phyloP scores from a whole-genome alignment of 371 early-diverging fungal genomes.

The Blakeslea trispora region DNA sequence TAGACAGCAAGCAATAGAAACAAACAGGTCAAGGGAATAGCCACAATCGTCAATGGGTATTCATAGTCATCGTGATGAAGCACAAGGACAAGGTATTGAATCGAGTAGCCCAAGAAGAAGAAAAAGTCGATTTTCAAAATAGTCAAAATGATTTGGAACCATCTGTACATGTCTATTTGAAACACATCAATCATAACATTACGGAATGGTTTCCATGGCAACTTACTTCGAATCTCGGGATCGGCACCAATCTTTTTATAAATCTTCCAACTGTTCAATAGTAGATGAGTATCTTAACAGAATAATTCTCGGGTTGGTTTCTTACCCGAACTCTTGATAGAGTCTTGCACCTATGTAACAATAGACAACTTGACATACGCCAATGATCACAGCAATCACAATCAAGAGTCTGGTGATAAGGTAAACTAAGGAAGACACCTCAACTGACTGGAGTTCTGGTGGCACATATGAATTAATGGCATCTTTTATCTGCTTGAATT shows the following conservation, averaged over 20 bases:
- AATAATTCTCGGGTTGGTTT: too few species aligned
- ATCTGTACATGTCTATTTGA: conserved; percentile 78
- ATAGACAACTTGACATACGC: conserved; percentile 44
- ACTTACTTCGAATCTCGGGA: conserved; percentile 71
- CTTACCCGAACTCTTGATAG: conserved; percentile 83
- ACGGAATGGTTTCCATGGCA: not conserved
- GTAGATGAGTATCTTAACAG: not conserved
- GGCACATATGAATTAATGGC: conserved; percentile 6
- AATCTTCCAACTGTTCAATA: conserved; percentile 23
- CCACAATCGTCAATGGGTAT: conserved; percentile 81
- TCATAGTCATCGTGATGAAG: conserved; percentile 70
- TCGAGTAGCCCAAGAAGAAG: conserved; percentile 84
- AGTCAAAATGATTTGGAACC: conserved; percentile 85
- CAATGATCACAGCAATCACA: conserved; percentile 42
- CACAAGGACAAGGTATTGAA: conserved; percentile 85
- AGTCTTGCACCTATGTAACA: conserved; percentile 54
- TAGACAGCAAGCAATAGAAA: conserved; percentile 80
- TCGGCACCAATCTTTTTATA: conserved; percentile 34
- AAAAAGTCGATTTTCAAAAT: conserved; percentile 88
- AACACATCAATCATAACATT: conserved; percentile 5
- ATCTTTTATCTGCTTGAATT: conserved; percentile 48
- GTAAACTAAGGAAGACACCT: conserved; percentile 3
- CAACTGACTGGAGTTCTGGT: too few species aligned
- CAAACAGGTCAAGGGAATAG: conserved; percentile 74
- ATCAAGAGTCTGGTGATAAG: conserved; percentile 20